Conservation (phyloP, 2,329 filamentous ascomycete genomes). For the Aspergillus thermomutatus region DNA sequence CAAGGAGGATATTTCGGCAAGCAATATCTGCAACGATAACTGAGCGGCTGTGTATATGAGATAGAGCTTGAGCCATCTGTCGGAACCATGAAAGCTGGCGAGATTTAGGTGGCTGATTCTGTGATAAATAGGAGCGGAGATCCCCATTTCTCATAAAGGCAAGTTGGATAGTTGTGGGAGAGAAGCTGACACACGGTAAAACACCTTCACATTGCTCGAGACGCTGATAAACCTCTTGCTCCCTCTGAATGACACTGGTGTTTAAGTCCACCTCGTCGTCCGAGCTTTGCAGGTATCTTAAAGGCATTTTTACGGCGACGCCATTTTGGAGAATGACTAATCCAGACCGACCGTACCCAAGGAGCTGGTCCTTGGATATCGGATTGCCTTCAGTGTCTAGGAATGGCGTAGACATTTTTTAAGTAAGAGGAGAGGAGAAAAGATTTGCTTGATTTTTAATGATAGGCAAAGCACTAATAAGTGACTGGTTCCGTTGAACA, state of each 20-base stretch:
- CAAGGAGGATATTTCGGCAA: constrained; percentile 26
- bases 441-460: no score
- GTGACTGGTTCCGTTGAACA: no score
- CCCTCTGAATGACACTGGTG: constrained; percentile 10
- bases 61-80: constrained; percentile 21
- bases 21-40: constrained; percentile 29
- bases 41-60: constrained; percentile 21
- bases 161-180: constrained; percentile 13
- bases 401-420: no score
- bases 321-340: constrained; percentile 12
- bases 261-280: constrained; percentile 16
- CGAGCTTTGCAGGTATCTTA: constrained; percentile 12
- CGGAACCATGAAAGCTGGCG: constrained; percentile 22
- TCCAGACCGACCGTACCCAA: constrained; percentile 15
- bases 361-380: constrained; percentile 1
- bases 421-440: no score
- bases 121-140: constrained; percentile 20
- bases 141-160: constrained; percentile 26
- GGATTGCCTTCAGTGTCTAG: no score
- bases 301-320: constrained; percentile 17
- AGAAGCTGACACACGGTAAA: constrained; percentile 15
- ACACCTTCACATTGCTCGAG: constrained; percentile 13
- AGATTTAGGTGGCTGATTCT: constrained; percentile 10
- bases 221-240: constrained; percentile 20
- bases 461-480: no score